Evolutionary conservation across 1,139 yeast species (phyloP).

Genomic region (Yamadazyma sp.): DNA sequence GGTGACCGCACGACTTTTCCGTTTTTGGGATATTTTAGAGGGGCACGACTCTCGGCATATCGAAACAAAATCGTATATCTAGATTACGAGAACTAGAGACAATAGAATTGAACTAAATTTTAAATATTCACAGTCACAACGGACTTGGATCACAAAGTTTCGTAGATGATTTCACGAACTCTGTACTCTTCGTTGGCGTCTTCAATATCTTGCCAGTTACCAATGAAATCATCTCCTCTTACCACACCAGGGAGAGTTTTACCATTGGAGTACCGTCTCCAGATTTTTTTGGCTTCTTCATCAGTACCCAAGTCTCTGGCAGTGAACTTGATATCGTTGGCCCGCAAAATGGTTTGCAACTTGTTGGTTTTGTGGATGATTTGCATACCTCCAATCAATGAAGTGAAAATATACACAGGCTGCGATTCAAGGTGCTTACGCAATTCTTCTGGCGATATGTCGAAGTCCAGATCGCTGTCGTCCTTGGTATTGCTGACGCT

Average conservation of each 20-base stretch:
- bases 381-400: constrained; percentile 88
- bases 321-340: constrained; percentile 67
- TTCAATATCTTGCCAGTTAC: constrained; percentile 76
- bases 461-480: constrained; percentile 32
- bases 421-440: constrained; percentile 47
- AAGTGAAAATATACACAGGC: constrained; percentile 78
- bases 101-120: not conserved
- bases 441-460: constrained; percentile 46
- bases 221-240: constrained; percentile 87
- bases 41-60: too few relatives aligned
- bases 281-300: constrained; percentile 77
- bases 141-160: constrained; percentile 38
- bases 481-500: constrained; percentile 17
- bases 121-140: too few relatives aligned
- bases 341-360: constrained; percentile 70
- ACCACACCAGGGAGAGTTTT: constrained; percentile 87
- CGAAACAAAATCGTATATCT: too few relatives aligned
- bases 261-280: constrained; percentile 80
- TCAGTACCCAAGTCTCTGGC: constrained; percentile 86
- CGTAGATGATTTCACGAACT: constrained; percentile 58
- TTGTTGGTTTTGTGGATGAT: constrained; percentile 80
- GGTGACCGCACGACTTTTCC: not conserved
- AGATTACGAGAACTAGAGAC: too few relatives aligned
- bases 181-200: constrained; percentile 85
- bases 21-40: not conserved